Evolutionary conservation across 1,139 yeast genomes (phyloP).

Genomic region (Pichia cactophila): DNA sequence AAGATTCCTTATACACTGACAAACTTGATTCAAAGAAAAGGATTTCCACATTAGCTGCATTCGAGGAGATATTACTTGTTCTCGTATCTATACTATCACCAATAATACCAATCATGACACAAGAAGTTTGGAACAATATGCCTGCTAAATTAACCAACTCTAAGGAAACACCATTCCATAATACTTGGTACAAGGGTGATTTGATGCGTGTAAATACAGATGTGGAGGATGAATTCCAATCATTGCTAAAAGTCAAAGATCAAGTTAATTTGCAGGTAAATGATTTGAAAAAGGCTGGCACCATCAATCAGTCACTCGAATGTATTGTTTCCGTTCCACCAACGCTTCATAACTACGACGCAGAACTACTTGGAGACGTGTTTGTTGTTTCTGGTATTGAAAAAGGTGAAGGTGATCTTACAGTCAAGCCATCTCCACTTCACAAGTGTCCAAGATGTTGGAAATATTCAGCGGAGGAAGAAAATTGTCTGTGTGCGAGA

Average conservation of each 20-base stretch:
- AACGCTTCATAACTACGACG: background rate
- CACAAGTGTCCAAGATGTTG: conserved; percentile 85
- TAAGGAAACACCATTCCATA: conserved; percentile 45
- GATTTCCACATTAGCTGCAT: conserved; percentile 63
- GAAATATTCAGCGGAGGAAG: conserved; percentile 56
- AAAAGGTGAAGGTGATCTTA: background rate
- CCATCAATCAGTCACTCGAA: background rate
- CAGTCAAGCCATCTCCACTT: conserved; percentile 24
- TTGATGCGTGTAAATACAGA: conserved; percentile 26
- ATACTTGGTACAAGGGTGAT: conserved; percentile 20
- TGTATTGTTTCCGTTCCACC: background rate
- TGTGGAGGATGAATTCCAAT: conserved; percentile 34
- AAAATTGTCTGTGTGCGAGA: conserved; percentile 54
- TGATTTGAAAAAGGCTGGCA: conserved; percentile 13
- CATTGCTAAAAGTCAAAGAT: conserved; percentile 39
- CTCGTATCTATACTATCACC: conserved; percentile 71
- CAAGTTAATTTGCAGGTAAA: conserved; percentile 39
- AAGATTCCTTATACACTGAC: conserved; percentile 81
- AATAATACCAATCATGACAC: conserved; percentile 72
- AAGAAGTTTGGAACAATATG: conserved; percentile 74
- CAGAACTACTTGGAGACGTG: conserved; percentile 37
- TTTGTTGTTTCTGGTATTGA: conserved; percentile 57
- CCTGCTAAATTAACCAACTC: conserved; percentile 31
- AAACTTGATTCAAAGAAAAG: conserved; percentile 41
- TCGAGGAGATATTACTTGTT: conserved; percentile 51